Conservation (phyloP, 2,329 filamentous ascomycete species). For the Nemania sp. region DNA sequence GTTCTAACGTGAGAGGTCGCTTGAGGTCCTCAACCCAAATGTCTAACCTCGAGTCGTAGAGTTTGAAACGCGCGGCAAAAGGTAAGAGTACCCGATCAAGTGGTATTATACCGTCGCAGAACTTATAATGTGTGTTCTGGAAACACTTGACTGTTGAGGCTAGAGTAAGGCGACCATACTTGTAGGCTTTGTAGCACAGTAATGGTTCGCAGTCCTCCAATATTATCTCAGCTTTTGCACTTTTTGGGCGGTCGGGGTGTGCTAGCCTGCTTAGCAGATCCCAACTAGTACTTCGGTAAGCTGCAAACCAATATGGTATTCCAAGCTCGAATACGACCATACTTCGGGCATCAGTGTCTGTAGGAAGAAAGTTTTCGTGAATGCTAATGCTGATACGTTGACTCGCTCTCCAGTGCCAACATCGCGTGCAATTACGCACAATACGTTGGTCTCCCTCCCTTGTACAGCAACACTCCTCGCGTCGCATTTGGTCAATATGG, state of each 20-base stretch:
- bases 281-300: constrained; percentile 59
- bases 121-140: constrained; percentile 38
- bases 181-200: constrained; percentile 6
- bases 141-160: constrained; percentile 41
- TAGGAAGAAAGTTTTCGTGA: constrained; percentile 55
- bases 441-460: constrained; percentile 37
- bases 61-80: constrained; percentile 34
- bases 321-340: constrained; percentile 56
- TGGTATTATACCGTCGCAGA: constrained; percentile 33
- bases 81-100: constrained; percentile 34
- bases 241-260: constrained; percentile 28
- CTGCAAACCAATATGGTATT: constrained; percentile 47
- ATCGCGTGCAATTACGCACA: constrained; percentile 48
- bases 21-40: constrained; percentile 34
- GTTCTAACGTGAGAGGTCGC: constrained; percentile 35
- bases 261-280: constrained; percentile 46
- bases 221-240: constrained; percentile 20
- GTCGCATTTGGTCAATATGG: constrained; percentile 41
- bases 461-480: constrained; percentile 39
- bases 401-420: constrained; percentile 42
- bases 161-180: constrained; percentile 28
- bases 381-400: constrained; percentile 48
- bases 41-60: constrained; percentile 35
- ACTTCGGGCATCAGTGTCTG: constrained; percentile 40
- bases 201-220: constrained; percentile 30